Conservation (phyloP, 2,329 filamentous ascomycete genomes). For the Fusarium sp. region DNA sequence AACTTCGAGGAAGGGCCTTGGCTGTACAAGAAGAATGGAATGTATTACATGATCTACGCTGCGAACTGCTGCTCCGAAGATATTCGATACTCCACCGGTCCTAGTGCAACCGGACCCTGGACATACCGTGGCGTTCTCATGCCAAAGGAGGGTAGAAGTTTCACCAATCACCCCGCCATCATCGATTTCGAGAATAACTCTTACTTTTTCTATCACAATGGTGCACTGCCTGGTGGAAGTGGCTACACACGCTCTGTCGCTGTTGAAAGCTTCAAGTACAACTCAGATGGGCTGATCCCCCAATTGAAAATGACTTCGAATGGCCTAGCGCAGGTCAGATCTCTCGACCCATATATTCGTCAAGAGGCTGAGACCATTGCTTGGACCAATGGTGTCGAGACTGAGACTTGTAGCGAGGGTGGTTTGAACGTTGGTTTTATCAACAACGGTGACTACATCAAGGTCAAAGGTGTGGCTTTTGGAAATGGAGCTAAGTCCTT, state of each 20-base stretch:
- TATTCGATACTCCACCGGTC: conserved; percentile 19
- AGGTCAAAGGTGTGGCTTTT: conserved; percentile 14
- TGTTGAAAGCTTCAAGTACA: conserved; percentile 16
- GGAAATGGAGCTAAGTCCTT: not conserved
- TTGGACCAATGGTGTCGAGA: conserved; percentile 13
- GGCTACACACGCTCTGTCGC: conserved; percentile 9
- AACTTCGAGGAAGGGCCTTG: conserved; percentile 56
- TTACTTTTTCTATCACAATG: conserved; percentile 21
- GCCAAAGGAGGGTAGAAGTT: conserved; percentile 1
- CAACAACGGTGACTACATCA: conserved; percentile 18
- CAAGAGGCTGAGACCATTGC: conserved; percentile 20
- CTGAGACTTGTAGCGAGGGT: conserved; percentile 14
- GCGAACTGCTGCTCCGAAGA: conserved; percentile 47
- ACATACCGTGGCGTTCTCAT: conserved; percentile 15
- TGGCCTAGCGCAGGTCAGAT: not conserved
- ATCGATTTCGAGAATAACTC: conserved; percentile 14
- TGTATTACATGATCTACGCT: conserved; percentile 57
- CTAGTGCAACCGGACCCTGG: conserved; percentile 9
- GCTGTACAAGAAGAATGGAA: conserved; percentile 52
- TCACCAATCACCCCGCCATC: conserved; percentile 14
- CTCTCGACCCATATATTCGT: not conserved
- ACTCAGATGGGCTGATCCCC: not conserved
- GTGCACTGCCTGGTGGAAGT: not conserved
- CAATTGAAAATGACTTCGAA: not conserved
- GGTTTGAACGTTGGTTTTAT: not conserved